phyloP scores from a whole-genome alignment of 192 early-diverging fungal genomes.

The Coemansia erecta region DNA sequence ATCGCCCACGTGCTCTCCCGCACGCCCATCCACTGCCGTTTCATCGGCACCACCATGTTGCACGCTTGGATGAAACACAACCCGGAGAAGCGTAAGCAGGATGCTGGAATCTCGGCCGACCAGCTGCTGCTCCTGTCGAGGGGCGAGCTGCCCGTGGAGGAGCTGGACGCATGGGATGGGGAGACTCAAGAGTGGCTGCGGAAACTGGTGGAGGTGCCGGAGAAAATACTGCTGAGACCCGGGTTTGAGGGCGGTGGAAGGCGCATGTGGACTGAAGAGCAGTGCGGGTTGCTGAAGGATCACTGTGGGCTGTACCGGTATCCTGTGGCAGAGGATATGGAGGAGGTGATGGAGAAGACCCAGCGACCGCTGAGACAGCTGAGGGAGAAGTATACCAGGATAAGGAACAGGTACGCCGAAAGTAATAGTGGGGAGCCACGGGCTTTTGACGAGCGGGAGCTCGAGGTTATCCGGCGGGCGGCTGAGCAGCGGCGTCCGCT shows the following conservation, averaged over 20 bases:
- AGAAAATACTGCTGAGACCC: neutral
- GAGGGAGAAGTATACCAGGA: neutral
- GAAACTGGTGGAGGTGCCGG: neutral
- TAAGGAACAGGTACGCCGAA: neutral
- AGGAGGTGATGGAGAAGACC: neutral
- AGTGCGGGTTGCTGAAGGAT: neutral
- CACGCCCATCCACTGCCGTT: slow-evolving; percentile 4
- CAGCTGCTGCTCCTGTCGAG: neutral
- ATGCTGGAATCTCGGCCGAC: neutral
- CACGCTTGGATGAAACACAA: slow-evolving; percentile 13
- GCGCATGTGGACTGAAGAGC: neutral
- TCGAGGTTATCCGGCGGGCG: slow-evolving; percentile 4
- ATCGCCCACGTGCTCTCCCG: slow-evolving; percentile 8
- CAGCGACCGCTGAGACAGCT: too few relatives aligned
- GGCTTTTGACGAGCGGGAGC: slow-evolving; percentile 5
- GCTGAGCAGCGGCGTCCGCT: neutral
- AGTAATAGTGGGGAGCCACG: neutral
- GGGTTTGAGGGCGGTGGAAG: neutral
- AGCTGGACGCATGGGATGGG: neutral
- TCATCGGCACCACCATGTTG: slow-evolving; percentile 11
- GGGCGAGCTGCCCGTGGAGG: neutral
- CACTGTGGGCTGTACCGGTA: slow-evolving; percentile 1
- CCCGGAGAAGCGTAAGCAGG: neutral
- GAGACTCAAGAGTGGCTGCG: neutral
- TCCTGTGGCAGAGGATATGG: neutral